Percentiles rank a stretch among this genome's conserved stretches.
Conservation (phyloP, 257 asterid species). For the Nicotiana tomentosiformis region DNA sequence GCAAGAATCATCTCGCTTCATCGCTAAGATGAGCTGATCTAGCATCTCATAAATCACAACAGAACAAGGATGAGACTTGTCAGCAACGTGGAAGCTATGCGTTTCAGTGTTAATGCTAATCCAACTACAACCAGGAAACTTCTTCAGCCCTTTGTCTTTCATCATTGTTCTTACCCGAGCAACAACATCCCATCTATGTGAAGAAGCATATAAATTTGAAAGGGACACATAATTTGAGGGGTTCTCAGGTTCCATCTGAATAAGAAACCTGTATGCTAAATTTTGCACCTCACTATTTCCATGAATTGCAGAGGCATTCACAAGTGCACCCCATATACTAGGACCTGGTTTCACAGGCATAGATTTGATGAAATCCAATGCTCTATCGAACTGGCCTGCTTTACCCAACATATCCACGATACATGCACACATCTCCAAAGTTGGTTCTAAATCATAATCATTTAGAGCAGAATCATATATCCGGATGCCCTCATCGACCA, state of each 20-base stretch:
- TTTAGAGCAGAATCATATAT: slow-evolving; percentile 33
- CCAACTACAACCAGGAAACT: slow-evolving; percentile 68
- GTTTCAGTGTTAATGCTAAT: slow-evolving; percentile 42
- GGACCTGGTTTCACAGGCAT: slow-evolving; percentile 52
- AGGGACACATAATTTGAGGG: slow-evolving; percentile 59
- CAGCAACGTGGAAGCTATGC: slow-evolving; percentile 50
- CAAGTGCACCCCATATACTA: slow-evolving; percentile 68
- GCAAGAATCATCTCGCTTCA: slow-evolving; percentile 31
- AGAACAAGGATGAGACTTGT: slow-evolving; percentile 46
- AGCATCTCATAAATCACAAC: slow-evolving; percentile 37
- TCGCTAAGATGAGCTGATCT: slow-evolving; percentile 37
- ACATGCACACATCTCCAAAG: slow-evolving; percentile 60
- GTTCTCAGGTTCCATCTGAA: slow-evolving; percentile 51
- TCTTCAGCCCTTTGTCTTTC: slow-evolving; percentile 54
- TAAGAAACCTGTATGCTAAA: slow-evolving; percentile 45
- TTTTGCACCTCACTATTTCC: slow-evolving; percentile 47
- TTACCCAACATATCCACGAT: slow-evolving; percentile 60
- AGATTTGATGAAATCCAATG: slow-evolving; percentile 38
- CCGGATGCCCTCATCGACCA: slow-evolving; percentile 42
- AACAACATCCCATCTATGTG: slow-evolving; percentile 54
- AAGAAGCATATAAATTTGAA: slow-evolving; percentile 55
- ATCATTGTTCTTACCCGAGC: slow-evolving; percentile 49
- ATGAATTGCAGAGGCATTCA: slow-evolving; percentile 40
- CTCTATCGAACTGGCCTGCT: slow-evolving; percentile 46
- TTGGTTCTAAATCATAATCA: slow-evolving; percentile 29